These are phyloP conservation scores for Dactylellina haptotyla DNA, from an alignment of 2,329 filamentous ascomycete species.

Conservation along the genomic window DNA sequence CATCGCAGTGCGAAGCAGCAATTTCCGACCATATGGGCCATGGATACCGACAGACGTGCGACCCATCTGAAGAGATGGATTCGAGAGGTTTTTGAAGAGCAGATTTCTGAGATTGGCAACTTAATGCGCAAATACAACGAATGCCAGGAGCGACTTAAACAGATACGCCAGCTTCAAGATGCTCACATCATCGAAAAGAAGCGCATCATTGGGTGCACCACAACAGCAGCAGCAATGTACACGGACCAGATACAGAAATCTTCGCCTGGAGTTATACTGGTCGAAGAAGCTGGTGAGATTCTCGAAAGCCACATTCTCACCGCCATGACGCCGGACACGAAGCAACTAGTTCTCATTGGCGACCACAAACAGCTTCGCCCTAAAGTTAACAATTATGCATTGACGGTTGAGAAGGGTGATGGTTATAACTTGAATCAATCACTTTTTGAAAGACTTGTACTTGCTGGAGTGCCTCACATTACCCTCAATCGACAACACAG, in stretches of 20 bases:
- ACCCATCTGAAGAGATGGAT: slow-evolving; percentile 64
- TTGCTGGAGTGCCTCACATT: slow-evolving; percentile 66
- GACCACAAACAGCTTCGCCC: slow-evolving; percentile 78
- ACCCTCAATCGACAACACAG: slow-evolving; percentile 72
- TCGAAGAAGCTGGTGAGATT: slow-evolving; percentile 79
- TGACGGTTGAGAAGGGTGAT: slow-evolving; percentile 72
- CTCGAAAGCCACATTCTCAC: slow-evolving; percentile 74
- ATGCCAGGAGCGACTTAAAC: slow-evolving; percentile 62
- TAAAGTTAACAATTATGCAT: slow-evolving; percentile 70
- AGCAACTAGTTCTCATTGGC: slow-evolving; percentile 76
- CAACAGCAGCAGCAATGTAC: slow-evolving; percentile 74
- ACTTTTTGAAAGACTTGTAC: slow-evolving; percentile 74
- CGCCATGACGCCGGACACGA: slow-evolving; percentile 67
- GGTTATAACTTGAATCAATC: slow-evolving; percentile 75
- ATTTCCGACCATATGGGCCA: slow-evolving; percentile 66
- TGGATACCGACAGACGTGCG: slow-evolving; percentile 62
- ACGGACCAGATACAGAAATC: slow-evolving; percentile 67
- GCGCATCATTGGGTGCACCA: slow-evolving; percentile 76
- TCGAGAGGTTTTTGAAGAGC: slow-evolving; percentile 65
- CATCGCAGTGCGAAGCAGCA: slow-evolving; percentile 57
- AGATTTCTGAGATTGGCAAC: slow-evolving; percentile 62
- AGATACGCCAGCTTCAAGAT: slow-evolving; percentile 64
- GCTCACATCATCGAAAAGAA: slow-evolving; percentile 66
- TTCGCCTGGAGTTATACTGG: slow-evolving; percentile 70
- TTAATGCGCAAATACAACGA: slow-evolving; percentile 63